Evolutionary conservation across 371 early-diverging fungal species (phyloP), one percentile per base, ranked within the genome.

Genomic region (Mortierella sp.): DNA sequence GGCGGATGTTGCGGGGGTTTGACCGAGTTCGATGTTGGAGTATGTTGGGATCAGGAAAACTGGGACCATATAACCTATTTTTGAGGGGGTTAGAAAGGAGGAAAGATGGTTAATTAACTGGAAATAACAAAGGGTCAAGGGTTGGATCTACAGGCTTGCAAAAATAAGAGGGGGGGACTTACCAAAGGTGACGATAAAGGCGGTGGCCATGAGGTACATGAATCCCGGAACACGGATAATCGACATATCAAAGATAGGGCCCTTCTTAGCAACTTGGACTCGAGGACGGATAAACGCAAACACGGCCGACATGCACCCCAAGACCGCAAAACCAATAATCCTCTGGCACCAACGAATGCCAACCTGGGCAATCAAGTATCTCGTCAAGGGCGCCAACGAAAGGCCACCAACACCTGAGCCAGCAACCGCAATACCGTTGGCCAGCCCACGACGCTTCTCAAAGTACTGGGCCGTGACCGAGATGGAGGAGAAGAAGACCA

Each of bases 321-420:
- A 81, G 0, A 87, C 83, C 24, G 89, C 84, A 46, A 93, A 89
- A 3, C 94, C 96, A 6, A 91, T 88, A 48, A 95, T 90, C 24
- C 96, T 92, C 27, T 95, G 85, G 8, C 94, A 87, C 95, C 95
- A 95, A 21, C 81, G 85, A 63, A 90, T 86, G 0, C 95, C 96
- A 0, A 94, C 79, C 10, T 87, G 79, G 29, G 89, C 84, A 65
- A 96, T 93, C 46, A 96, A 78, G 29, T 78, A 63, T 32, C 92
- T 92, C 74, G 93, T 91, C 29, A 96, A 80, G 18, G 95, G 94
- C 1, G 95, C 90, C 75, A 96, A 83, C 0, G 93, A 89, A 16
- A 96, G 88, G 7, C 96, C 96, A 51, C 96, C 97, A 65, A 96
- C 80, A 11, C 97, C 97, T 2, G 93, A 91, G 2, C 97, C 97